Base-by-base conservation (phyloP, 352 stramenopile species). In the Detonula confervacea region DNA sequence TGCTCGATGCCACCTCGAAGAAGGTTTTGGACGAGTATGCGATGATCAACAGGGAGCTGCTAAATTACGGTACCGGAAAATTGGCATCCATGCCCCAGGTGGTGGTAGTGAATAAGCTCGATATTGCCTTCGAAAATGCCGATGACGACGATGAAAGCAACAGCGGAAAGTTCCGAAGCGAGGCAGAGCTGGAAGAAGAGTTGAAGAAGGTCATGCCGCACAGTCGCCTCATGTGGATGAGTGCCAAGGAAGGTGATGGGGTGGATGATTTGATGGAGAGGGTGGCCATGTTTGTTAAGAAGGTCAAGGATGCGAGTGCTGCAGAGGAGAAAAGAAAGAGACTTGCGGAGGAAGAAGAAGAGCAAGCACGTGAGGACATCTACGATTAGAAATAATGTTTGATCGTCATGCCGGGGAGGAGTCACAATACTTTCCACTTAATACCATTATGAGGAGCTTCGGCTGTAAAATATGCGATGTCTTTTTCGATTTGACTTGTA, bases 31-130 rank as follows among this genome's bases (percentile, higher is more conserved):
- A 81, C 6, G 91, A 96, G 60, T 96, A 94, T 78, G 52, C 86
- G n/a, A 95, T 95, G 86, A 91, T 96, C 35, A 95, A 95, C 78
- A 82, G 81, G 71, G 94, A 97, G 73, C 80, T 97, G 20, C 49
- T 89, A 37, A 88, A 92, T 29, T 96, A 96, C 74, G 93, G 89
- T 18, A 95, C 84, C 8, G 84, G 87, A 47, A 84, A 91, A 47
- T 77, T 97, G 16, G 93, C 89, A n/a, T 59, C 79, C 16, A 96
- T 96, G 86, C 92, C 92, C 22, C 94, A 96, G 75, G 89, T 96
- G 8, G 86, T 96, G 14, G 90, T 96, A 1, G 78, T 96, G 4
- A 96, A 96, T 79, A 96, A 96, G 67, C 65, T 94, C 4, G 93
- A 96, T 87, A 78, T 86, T 12, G 52, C 55, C 16, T n/a, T 37